Evolutionary conservation across 129 eudicot genomes (phyloP), one percentile per base, ranked within the genome.

Genomic region (Lactuca saligna): DNA sequence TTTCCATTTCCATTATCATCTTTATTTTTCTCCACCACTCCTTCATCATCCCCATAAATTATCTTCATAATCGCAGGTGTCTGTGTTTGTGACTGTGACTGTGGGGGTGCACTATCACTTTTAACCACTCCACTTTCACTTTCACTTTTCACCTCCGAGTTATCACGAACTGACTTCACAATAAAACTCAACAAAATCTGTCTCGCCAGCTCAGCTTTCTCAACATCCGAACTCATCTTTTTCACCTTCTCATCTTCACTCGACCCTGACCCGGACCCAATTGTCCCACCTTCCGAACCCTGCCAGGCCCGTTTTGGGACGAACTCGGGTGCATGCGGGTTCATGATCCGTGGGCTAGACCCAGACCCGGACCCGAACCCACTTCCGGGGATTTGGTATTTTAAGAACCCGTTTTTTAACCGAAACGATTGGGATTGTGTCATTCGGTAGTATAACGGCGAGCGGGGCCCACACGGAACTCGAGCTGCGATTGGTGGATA

Each of bases 381-480:
- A 14, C 75, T 78, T 29, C 82, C 78, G 4, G 97, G 88, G 41
- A 70, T 75, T 71, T 82, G 95, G 49, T 90, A 80, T 54, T 80
- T 85, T 70, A 83, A 59, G 55, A 79, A 64, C 49, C 86, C 89
- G 12, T 85, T 85, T 78, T 88, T 85, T 72, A 80, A 77, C 53
- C 87, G 81, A 38, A 78, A 74, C 34, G 85, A 73, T 41, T 87
- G 92, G 75, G 85, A 73, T 41, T 87, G 92, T 75, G 74, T 87
- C 73, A 83, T 77, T 49, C 82, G 72, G 63, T 87, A 87, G 71
- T 87, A 90, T 80, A 94, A 54, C 9, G 93, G 93, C 13, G 97
- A 94, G 63, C 99, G 76, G 39, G 99, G 99, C 56, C 99, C 99
- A 65, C 96, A 90, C 15, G 99, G 97, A 46, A 94, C 97, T 61